A percentile compares a stretch with the other conserved stretches of the same genome.
phyloP scores from a whole-genome alignment of 768 basidiomycete genomes.

The Boletus rubropictus region DNA sequence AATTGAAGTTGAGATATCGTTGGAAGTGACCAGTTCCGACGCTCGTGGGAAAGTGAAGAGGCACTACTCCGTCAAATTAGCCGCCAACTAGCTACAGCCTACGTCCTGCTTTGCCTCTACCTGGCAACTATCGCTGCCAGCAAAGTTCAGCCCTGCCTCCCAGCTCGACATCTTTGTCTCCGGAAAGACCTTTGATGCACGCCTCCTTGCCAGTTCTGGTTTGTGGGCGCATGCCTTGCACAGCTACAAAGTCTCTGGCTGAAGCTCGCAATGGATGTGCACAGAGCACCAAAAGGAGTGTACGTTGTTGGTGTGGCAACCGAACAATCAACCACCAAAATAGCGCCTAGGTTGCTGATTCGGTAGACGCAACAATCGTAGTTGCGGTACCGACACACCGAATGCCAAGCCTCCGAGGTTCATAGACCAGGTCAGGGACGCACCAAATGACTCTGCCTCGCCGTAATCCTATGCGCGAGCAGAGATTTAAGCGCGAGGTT shows the following conservation, averaged over 20 bases:
- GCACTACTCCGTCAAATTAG: no score
- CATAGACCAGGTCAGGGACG: not conserved
- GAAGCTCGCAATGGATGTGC: no score
- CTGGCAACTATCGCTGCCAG: not conserved
- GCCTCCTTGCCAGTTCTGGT: no score
- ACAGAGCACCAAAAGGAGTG: not conserved
- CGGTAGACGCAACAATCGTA: not conserved
- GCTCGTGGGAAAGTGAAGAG: not conserved
- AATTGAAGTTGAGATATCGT: no score
- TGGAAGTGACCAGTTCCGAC: not conserved
- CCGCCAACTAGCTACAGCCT: not conserved
- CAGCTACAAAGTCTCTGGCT: not conserved
- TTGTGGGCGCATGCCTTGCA: not conserved
- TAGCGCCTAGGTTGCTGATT: not conserved
- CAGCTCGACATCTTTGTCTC: not conserved
- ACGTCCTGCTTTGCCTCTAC: not conserved
- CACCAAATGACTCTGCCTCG: not conserved
- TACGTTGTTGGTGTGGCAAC: not conserved
- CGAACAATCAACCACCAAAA: not conserved
- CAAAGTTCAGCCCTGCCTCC: not conserved
- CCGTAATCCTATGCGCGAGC: constrained; percentile 2
- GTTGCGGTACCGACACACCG: constrained; percentile 1
- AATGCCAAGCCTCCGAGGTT: not conserved
- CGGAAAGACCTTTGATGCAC: not conserved
- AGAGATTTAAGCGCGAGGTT: constrained; percentile 4